Base-by-base conservation (phyloP, 192 early-diverging fungal species). In the Allomyces macrogynus region DNA sequence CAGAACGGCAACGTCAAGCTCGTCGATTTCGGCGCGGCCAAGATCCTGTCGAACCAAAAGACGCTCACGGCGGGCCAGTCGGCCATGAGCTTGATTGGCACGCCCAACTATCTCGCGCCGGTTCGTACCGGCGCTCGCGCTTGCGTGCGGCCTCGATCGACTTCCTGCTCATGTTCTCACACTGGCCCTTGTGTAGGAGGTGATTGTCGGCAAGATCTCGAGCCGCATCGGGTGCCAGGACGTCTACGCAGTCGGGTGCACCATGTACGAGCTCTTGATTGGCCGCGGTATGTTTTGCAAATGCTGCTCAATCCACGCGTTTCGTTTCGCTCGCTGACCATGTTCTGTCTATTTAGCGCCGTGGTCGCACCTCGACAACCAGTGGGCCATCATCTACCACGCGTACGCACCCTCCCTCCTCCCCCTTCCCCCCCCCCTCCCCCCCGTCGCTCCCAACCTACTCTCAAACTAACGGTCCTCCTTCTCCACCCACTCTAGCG, bases 351-450 rank as follows among this genome's bases (percentile, higher is more conserved):
- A 10, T 20, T 0, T 57, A 57, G 74, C 75, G 44, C 90, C 92
- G 2, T 94, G 92, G 92, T 77, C 86, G 20, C 83, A 86, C 62
- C 64, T 94, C 26, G 92, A 94, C 66, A 94, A 94, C 67, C 88
- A 94, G 73, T 94, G 89, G 89, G 87, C 92, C 1, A 85, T 94
- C 32, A 94, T 94, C 89, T 94, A 87, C 68, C 88, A 91, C 67
- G 88, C 90, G 9, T 40, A 8, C 32, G 32, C 7, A 8, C 32
- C 32, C 26, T 4, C 26, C 26, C 4, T 27, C 26, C 4, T 27
- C n/a, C 4, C 26, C 26, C 26, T 4, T 4, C 26, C 26, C 26
- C 26, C 26, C 26, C 26, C 26, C 26, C 26, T 40, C 7, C 5
- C 8, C 32, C 7, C 32, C 8, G 4, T 2, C 32, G 32, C 32